Conservation (phyloP, 1,284 basidiomycete genomes). For the Ustilago hordei region DNA sequence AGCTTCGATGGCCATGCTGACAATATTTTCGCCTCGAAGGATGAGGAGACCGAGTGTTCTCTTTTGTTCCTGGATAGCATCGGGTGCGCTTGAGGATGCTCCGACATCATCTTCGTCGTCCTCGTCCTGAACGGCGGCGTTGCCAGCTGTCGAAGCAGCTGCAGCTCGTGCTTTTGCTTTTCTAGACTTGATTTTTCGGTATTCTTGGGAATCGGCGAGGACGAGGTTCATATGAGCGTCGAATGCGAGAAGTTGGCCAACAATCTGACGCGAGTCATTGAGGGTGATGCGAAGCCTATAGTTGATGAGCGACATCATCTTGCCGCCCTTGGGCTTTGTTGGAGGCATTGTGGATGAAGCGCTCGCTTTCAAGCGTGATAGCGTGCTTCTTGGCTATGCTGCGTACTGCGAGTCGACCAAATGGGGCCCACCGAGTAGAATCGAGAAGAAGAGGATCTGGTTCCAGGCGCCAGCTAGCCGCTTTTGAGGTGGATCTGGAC, state of each 20-base stretch:
- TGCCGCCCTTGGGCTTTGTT: slow-evolving; percentile 71
- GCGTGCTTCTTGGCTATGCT: not conserved
- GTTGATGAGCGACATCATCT: slow-evolving; percentile 97
- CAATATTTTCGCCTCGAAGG: slow-evolving; percentile 93
- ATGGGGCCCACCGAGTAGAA: not conserved
- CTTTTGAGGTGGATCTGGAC: no score
- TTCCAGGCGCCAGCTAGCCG: no score
- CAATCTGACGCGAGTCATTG: slow-evolving; percentile 95
- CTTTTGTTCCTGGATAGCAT: slow-evolving; percentile 88
- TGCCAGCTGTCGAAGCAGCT: slow-evolving; percentile 42
- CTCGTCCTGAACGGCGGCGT: slow-evolving; percentile 48
- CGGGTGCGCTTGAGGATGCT: slow-evolving; percentile 22
- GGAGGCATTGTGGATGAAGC: slow-evolving; percentile 51
- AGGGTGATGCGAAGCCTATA: slow-evolving; percentile 97
- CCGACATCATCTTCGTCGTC: slow-evolving; percentile 58
- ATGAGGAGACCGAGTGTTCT: slow-evolving; percentile 94
- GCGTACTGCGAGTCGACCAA: not conserved
- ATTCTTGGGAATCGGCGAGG: slow-evolving; percentile 78
- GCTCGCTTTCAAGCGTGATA: not conserved
- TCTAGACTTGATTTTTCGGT: slow-evolving; percentile 64
- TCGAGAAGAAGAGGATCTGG: not conserved
- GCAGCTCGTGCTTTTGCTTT: slow-evolving; percentile 50
- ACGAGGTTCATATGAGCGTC: slow-evolving; percentile 99
- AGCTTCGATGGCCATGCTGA: slow-evolving; percentile 93
- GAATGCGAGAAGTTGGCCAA: slow-evolving; percentile 98